Evolutionary conservation across 192 early-diverging fungal species (phyloP), one percentile per base, ranked within the genome.

Genomic region (Gamsiella multidivaricata): DNA sequence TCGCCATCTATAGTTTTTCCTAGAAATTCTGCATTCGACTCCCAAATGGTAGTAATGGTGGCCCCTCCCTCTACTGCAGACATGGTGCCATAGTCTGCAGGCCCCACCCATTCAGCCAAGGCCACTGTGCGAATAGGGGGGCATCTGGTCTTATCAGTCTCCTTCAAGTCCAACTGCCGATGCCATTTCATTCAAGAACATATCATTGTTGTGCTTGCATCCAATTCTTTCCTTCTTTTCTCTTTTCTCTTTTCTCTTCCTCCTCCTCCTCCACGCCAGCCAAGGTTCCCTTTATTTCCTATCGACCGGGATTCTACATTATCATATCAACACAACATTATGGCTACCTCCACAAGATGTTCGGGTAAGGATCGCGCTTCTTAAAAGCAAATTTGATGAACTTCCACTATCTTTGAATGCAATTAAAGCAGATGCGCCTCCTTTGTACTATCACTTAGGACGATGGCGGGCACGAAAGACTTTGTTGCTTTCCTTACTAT

Each of bases 401-500:
- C 7, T 28, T 28, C 9, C 4, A 28, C 6, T 28, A 3, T 10
- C 33, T 36, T 11, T 18, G 14, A 43, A n/a, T n/a, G n/a, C n/a
- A n/a, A n/a, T n/a, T n/a, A n/a, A n/a, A n/a, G n/a, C n/a, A n/a
- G n/a, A n/a, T n/a, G n/a, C n/a, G n/a, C n/a, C n/a, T n/a, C n/a
- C n/a, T n/a, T n/a, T n/a, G n/a, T n/a, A n/a, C n/a, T 14, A 41
- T 41, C 39, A 41, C 39, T 41, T 51, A 60, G 67, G 67, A 32
- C 50, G 36, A 51, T 28, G 39, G 47, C 55, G 50, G 0, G 28
- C 15, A 29, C 31, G 47, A 51, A 52, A 60, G 37, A 31, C 42
- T 3, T 10, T 60, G 32, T 15, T 60, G 4, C 67, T 69, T 5
- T 57, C 49, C 25, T 47, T 70, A 6, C 23, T n/a, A n/a, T n/a